phyloP scores from a whole-genome alignment of 2,329 filamentous ascomycete genomes.

The Scytalidium lignicola region DNA sequence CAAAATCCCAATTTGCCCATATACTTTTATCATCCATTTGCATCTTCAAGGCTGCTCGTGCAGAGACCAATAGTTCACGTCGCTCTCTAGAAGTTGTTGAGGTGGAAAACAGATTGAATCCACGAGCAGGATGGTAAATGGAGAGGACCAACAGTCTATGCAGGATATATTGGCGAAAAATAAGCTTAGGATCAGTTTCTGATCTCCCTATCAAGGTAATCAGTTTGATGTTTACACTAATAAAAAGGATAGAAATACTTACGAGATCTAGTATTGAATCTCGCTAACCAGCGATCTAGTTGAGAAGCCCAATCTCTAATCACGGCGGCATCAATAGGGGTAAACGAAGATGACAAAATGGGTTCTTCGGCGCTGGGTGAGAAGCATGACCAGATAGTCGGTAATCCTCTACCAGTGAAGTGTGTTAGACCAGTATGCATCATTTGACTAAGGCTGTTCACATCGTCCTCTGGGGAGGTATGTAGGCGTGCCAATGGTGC shows the following conservation, averaged over 20 bases:
- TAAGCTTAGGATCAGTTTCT: conserved; percentile 30
- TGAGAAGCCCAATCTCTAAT: conserved; percentile 38
- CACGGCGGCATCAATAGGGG: conserved; percentile 33
- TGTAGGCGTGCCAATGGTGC: conserved; percentile 33
- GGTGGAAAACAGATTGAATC: conserved; percentile 34
- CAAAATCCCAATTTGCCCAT: conserved; percentile 39
- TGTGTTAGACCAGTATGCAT: conserved; percentile 39
- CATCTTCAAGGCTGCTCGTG: conserved; percentile 34
- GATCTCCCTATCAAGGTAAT: conserved; percentile 11
- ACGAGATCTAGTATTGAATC: conserved; percentile 26
- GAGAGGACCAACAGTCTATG: conserved; percentile 37
- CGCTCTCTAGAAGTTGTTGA: conserved; percentile 34
- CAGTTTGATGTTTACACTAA: not conserved
- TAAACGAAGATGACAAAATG: conserved; percentile 27
- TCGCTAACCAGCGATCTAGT: conserved; percentile 37
- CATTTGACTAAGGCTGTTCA: conserved; percentile 37
- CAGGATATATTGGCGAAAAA: conserved; percentile 37
- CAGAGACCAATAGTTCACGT: conserved; percentile 36
- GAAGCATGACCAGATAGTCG: conserved; percentile 39
- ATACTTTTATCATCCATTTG: conserved; percentile 36
- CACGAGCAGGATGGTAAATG: conserved; percentile 37
- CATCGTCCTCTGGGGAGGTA: conserved; percentile 33
- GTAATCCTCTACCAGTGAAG: conserved; percentile 36
- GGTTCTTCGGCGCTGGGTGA: conserved; percentile 17
- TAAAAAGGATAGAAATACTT: not conserved